phyloP scores from a whole-genome alignment of 2,329 filamentous ascomycete species.

The Epichloe uncinata region DNA sequence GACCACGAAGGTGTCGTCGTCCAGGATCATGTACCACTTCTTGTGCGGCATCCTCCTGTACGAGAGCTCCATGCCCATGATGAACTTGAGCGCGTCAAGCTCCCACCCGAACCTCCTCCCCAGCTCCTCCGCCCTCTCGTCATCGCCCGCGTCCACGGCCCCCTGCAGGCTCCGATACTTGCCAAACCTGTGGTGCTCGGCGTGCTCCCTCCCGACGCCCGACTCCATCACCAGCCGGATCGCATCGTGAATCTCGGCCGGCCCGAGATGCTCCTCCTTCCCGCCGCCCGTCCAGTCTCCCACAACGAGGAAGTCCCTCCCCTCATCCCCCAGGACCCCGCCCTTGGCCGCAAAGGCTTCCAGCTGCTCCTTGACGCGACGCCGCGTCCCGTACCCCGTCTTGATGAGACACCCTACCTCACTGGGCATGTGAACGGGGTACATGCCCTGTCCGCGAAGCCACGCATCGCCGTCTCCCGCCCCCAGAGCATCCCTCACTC shows the following conservation, averaged over 20 bases:
- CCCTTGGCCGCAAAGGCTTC: constrained; percentile 24
- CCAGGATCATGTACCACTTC: constrained; percentile 45
- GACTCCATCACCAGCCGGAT: constrained; percentile 23
- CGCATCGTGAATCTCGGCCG: constrained; percentile 27
- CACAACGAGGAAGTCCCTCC: constrained; percentile 32
- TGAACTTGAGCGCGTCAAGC: constrained; percentile 40
- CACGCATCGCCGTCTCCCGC: constrained; percentile 25
- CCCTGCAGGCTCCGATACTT: constrained; percentile 28
- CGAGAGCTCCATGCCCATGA: constrained; percentile 39
- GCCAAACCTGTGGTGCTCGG: constrained; percentile 21
- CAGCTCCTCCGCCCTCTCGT: constrained; percentile 22
- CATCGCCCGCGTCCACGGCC: constrained; percentile 25
- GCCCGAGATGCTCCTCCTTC: constrained; percentile 18
- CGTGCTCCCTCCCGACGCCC: constrained; percentile 13
- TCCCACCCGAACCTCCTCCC: constrained; percentile 33
- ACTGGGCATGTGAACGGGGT: constrained; percentile 28
- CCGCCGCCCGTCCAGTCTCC: constrained; percentile 32
- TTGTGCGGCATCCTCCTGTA: constrained; percentile 37
- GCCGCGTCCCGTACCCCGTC: constrained; percentile 40
- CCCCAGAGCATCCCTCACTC: constrained; percentile 19
- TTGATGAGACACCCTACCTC: constrained; percentile 41
- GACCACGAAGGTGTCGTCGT: constrained; percentile 44
- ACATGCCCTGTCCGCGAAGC: constrained; percentile 25
- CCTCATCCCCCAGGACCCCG: constrained; percentile 22
- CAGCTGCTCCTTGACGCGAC: constrained; percentile 33